Evolutionary conservation across 2,329 filamentous ascomycete genomes (phyloP), one percentile per base, ranked within the genome.

Genomic region (Alternaria postmessia): DNA sequence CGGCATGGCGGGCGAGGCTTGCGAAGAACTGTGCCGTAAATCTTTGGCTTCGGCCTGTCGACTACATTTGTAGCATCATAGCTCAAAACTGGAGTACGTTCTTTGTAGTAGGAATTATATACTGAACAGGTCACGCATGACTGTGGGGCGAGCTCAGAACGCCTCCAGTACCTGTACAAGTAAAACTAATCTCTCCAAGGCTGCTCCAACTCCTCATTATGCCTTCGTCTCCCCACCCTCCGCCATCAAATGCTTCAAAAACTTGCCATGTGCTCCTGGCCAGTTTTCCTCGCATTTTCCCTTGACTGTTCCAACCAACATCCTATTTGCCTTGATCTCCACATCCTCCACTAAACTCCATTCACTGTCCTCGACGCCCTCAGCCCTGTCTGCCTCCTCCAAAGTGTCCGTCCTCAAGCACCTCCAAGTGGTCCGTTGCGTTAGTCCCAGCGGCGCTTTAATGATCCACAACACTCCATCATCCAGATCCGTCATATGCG

Each of bases 221-320:
- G 46, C 46, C 14, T 9, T 30, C 5, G 36, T 41, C 18, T 41
- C 11, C 39, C 20, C 39, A 24, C 3, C 39, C 20, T 24, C 49
- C 5, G 20, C 64, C 56, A 62, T 61, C 64, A 77, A 55, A 59
- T 71, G 62, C 43, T 58, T 67, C 11, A 76, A 51, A 59, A 74
- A 78, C 58, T 62, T 66, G n/a, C 51, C 62, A 65, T 78, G 77
- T 12, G 71, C 60, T 6, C 75, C 74, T 43, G 62, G 69, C 73
- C 74, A 79, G 39, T 74, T 77, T 57, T 69, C 67, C 62, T 78
- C 77, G 53, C 76, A 78, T 63, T 79, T 79, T 0, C 68, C 69
- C 65, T 67, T 78, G 12, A 78, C 77, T 24, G 74, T 77, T 3
- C 72, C 74, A 2, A 76, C 68, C 38, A 79, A 49, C 47, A 79